Base-by-base conservation (phyloP, 306 rosid genomes). In the Morella rubra region DNA sequence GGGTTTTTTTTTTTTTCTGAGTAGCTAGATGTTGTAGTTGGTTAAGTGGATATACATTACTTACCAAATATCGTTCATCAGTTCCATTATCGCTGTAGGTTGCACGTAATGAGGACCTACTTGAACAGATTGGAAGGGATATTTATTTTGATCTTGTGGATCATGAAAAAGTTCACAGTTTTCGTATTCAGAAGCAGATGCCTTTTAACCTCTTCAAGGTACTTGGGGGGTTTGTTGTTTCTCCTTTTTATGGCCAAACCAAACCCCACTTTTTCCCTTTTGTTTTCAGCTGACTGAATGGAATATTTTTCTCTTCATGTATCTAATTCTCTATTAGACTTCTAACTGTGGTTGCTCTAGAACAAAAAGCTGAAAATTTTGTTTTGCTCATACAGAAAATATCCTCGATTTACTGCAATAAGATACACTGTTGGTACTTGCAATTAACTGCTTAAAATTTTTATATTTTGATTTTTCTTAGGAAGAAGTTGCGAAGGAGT, bases 401-500 rank as follows among this genome's bases (percentile, higher is more conserved):
- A 7, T 41, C 42, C 27, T 1, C 8, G 13, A 44, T 66, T 9
- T 6, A 66, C 16, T 0, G 1, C 8, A 27, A 42, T 10, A 16
- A 41, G 71, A 66, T 42, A 42, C 18, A 41, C 8, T 66, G 7
- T 42, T 16, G 27, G 40, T 65, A 41, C 11, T 64, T 14, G 16
- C 8, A 40, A 18, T 41, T 66, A 42, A 66, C 7, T n/a, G 16
- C 2, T 44, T 8, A 5, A 32, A 4, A 14, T 5, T 22, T 61
- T 22, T 61, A 13, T 61, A 5, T 24, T 12, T 13, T 27, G 27
- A 24, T 14, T 15, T 47, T 47, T 71, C 22, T 32, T 61, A 86
- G 90, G 90, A 83, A 76, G 87, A 78, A 66, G 90, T 86, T 64
- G 90, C 87, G 9, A 86, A 81, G 61, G 90, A 86, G 76, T 76